Percentiles rank a stretch among this genome's conserved stretches.
Evolutionary conservation across 1,284 basidiomycete genomes (phyloP).

Genomic region (Stereum hirsutum): DNA sequence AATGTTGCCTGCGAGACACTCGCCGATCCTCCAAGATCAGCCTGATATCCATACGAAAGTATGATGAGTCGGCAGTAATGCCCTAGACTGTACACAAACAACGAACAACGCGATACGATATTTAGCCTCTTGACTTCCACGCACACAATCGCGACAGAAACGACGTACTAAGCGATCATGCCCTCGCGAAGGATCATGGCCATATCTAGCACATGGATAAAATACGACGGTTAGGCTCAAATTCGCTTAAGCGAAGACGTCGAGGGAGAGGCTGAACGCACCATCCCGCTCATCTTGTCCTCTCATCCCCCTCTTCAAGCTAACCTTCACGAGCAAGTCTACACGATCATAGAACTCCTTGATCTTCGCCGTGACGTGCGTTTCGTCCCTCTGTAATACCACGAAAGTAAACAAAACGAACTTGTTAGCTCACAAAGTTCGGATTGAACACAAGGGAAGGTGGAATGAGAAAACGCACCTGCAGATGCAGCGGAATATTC

Average conservation of each 20-base stretch:
- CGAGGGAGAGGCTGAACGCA: not conserved
- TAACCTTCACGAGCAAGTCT: too few species aligned
- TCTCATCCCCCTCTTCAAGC: too few species aligned
- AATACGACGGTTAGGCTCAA: not conserved
- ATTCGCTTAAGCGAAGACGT: not conserved
- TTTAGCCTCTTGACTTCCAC: too few species aligned
- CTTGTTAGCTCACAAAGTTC: too few species aligned
- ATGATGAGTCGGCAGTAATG: conserved; percentile 25
- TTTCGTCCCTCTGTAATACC: too few species aligned
- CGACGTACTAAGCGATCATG: conserved; percentile 19
- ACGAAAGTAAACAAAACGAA: too few species aligned
- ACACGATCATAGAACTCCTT: too few species aligned
- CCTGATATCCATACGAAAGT: conserved; percentile 22
- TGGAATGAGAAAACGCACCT: not conserved
- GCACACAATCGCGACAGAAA: not conserved
- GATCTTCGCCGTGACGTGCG: too few species aligned
- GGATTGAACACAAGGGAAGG: too few species aligned
- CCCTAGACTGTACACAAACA: conserved; percentile 20
- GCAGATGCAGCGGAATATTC: not conserved
- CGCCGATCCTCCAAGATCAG: conserved; percentile 14
- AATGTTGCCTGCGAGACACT: too few species aligned
- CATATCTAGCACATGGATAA: conserved; percentile 2
- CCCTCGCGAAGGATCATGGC: conserved; percentile 15
- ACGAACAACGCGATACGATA: too few species aligned
- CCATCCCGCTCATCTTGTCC: too few species aligned